Conservation (phyloP, 345 rosid species). For the Tarenaya hassleriana region DNA sequence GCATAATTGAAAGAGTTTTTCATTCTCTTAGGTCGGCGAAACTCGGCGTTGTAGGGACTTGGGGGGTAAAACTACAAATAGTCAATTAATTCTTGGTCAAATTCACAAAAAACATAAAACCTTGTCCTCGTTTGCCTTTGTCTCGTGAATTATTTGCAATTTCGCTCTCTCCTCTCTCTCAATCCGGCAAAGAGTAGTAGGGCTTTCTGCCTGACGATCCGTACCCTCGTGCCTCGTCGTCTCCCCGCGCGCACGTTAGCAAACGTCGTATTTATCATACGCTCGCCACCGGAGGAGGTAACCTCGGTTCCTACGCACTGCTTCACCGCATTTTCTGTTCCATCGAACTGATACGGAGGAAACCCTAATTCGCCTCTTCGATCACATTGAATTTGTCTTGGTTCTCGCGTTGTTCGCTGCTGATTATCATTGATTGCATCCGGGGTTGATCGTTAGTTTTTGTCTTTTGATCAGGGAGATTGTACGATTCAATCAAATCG, state of each 20-base stretch:
- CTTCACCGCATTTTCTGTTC: not conserved
- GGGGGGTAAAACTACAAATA: not conserved
- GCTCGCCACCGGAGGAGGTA: conserved; percentile 32
- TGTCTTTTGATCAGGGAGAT: conserved; percentile 26
- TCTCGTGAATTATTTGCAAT: conserved; percentile 9
- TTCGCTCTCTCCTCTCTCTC: not conserved
- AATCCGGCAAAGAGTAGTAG: conserved; percentile 31
- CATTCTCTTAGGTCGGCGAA: conserved; percentile 1
- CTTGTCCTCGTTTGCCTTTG: conserved; percentile 21
- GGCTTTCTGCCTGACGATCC: conserved; percentile 31
- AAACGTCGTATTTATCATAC: conserved; percentile 11
- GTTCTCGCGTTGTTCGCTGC: conserved; percentile 4
- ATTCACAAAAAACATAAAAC: conserved; percentile 11
- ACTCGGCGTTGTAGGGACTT: not conserved
- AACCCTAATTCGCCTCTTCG: conserved; percentile 24
- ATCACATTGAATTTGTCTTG: conserved; percentile 5
- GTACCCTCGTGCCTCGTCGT: conserved; percentile 29
- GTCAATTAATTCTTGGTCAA: not conserved
- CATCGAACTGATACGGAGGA: conserved; percentile 14
- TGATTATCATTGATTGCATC: conserved; percentile 11
- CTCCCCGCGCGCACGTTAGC: conserved; percentile 22
- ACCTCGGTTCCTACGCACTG: not conserved
- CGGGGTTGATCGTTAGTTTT: conserved; percentile 17
- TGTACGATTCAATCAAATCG: conserved; percentile 17
- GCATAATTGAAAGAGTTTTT: not conserved